Base-by-base conservation (phyloP, 2,329 filamentous ascomycete genomes). In the Hawksworthiomyces lignivorus region DNA sequence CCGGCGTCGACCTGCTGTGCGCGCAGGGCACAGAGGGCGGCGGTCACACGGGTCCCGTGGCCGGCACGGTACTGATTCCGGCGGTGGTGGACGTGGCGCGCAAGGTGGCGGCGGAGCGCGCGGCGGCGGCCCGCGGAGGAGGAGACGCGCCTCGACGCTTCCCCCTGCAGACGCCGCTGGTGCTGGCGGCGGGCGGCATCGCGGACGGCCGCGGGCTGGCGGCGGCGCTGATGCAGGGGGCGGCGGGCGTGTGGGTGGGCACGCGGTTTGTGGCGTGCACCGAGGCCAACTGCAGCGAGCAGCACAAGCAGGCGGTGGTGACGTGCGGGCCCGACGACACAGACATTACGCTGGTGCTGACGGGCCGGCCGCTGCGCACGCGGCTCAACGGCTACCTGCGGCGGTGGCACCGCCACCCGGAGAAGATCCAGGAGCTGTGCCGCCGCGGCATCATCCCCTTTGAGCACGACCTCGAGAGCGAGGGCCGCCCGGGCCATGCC, bases 1-100 rank as follows among this genome's bases (percentile, higher is more conserved):
- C 82, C 0, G 90, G 90, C 32, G 87, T 94, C 9, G 90, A 97
- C 63, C 82, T 96, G 50, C 75, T 97, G 6, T 95, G 88, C 59
- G 82, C 89, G 3, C 90, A 97, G 67, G 90, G 90, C 35, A 87
- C 87, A 39, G 90, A 97, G 62, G 90, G 89, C 2, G 90, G 90
- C 15, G 90, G 89, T 0, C 90, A 97, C 64, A 96, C 90, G 2
- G 89, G 89, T 22, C 83, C 92, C 47, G 80, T 95, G 33, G 81
- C 87, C 2, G 89, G 80, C 54, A 84, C 79, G n/a, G 82, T 97
- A 42, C 72, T 97, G 27, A 81, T 96, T 41, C 90, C 90, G 0
- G 78, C 85, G 1, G 84, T 95, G 4, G 87, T 87, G 36, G 90
- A 96, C 60, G 82, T 94, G 1, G 88, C 88, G 40, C 28, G 66